phyloP scores from a whole-genome alignment of 2,329 filamentous ascomycete species.

The Diaporthe ilicicola region DNA sequence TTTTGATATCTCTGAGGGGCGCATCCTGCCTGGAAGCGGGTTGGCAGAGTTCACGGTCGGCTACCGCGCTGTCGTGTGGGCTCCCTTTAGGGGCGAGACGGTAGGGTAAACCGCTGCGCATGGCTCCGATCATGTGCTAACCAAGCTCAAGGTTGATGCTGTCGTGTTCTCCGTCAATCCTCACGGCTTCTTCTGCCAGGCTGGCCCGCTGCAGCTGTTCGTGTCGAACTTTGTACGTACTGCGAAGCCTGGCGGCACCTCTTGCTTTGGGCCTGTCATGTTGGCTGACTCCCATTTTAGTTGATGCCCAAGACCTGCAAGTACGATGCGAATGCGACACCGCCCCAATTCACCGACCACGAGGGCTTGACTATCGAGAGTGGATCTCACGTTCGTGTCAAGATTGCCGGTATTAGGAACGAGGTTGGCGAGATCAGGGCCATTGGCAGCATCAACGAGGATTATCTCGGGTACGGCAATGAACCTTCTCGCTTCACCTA shows the following conservation, averaged over 20 bases:
- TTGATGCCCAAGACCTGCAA: conserved; percentile 92
- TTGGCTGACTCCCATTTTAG: conserved; percentile 54
- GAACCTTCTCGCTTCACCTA: too few relatives aligned
- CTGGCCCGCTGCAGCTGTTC: conserved; percentile 80
- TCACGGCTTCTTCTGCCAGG: conserved; percentile 89
- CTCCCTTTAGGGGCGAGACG: conserved; percentile 97
- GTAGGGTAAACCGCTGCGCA: conserved; percentile 56
- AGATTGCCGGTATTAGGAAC: conserved; percentile 91
- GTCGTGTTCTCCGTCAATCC: conserved; percentile 91
- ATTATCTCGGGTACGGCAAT: conserved; percentile 68
- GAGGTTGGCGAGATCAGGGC: conserved; percentile 97
- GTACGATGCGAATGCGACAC: conserved; percentile 94
- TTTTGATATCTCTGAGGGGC: conserved; percentile 91
- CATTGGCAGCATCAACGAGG: conserved; percentile 95
- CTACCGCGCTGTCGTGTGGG: conserved; percentile 96
- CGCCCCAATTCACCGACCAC: conserved; percentile 96
- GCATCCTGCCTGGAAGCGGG: conserved; percentile 90
- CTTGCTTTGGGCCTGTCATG: background rate
- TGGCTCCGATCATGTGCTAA: conserved; percentile 27
- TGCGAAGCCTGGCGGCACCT: background rate
- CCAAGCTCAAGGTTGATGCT: conserved; percentile 78
- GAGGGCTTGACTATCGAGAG: conserved; percentile 94
- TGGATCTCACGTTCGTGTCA: conserved; percentile 90
- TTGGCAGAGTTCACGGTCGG: conserved; percentile 94
- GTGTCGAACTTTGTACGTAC: conserved; percentile 80